These are phyloP conservation scores for Eucalyptus pumila DNA, from an alignment of 345 rosid species.

Conservation along the genomic window DNA sequence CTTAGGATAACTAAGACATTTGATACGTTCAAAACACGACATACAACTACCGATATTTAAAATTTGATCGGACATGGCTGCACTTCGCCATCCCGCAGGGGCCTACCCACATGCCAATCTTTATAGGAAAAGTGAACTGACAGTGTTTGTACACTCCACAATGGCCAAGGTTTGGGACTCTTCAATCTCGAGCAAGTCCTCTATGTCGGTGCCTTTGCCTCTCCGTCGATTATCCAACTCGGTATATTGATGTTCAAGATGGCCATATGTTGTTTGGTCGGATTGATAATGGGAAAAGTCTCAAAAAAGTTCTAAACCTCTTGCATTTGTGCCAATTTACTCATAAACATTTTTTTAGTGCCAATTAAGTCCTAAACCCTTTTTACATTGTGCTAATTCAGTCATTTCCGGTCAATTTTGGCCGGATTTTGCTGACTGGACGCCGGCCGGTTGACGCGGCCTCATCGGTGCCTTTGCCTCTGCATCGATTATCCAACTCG, in stretches of 20 bases:
- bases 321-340: rapidly evolving
- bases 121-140: background rate
- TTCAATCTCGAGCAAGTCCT: background rate
- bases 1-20: background rate
- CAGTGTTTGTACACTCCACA: background rate
- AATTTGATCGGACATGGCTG: background rate
- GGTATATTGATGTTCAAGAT: background rate
- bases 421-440: too few species aligned
- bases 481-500: background rate
- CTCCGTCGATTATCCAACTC: background rate
- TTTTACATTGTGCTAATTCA: too few species aligned
- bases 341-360: too few species aligned
- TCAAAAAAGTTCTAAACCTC: rapidly evolving
- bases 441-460: too few species aligned
- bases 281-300: background rate
- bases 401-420: too few species aligned
- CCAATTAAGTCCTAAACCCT: too few species aligned
- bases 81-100: background rate
- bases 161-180: background rate
- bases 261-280: background rate
- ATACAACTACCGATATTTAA: background rate
- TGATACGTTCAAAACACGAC: background rate
- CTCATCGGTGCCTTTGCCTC: background rate
- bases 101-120: background rate
- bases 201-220: background rate